Base-by-base conservation (phyloP, 2,329 filamentous ascomycete genomes). In the Alternaria conjuncta region DNA sequence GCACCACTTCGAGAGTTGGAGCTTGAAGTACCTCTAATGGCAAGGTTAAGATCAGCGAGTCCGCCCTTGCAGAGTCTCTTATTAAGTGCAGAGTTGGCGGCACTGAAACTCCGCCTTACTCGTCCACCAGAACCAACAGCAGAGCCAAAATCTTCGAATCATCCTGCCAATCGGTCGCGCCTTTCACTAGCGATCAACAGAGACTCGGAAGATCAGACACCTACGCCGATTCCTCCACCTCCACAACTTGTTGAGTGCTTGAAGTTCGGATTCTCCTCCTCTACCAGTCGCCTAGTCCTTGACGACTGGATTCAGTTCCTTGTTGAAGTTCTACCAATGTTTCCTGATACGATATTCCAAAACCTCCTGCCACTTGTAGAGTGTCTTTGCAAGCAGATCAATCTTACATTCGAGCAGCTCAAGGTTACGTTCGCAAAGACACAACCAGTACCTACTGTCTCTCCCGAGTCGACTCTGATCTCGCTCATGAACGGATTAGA, bases 241-340 rank as follows among this genome's bases (percentile, higher is more conserved):
- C 89, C 92, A 3, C 82, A 88, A 15, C 81, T 99, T n/a, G 86
- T 96, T n/a, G 90, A 92, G 66, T 97, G 93, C 75, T 85, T 99
- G 12, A 90, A 93, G 64, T 88, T 89, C 49, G 96, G 94, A 0
- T 90, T 99, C 54, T 89, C 91, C 58, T 92, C 93, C 4, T 78
- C 86, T 3, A 89, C 85, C 57, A 94, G 92, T 69, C 89, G 93
- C 6, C 85, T 89, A 9, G 90, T 96, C 6, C 83, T 99, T 36
- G 94, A 98, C 72, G 94, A 92, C 76, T 99, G 96, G 96, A 89
- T 97, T 10, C 86, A 88, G 28, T 94, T 99, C 70, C 84, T 99
- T 8, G 88, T 89, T 5, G 92, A 95, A 75, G 92, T 93, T 47
- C 83, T 99, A 28, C 93, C 94, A 0, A 85, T 97, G 13, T 97